These are phyloP conservation scores for Coniochaeta sp. DNA, from an alignment of 2,329 filamentous ascomycete species.

Conservation along the genomic window DNA sequence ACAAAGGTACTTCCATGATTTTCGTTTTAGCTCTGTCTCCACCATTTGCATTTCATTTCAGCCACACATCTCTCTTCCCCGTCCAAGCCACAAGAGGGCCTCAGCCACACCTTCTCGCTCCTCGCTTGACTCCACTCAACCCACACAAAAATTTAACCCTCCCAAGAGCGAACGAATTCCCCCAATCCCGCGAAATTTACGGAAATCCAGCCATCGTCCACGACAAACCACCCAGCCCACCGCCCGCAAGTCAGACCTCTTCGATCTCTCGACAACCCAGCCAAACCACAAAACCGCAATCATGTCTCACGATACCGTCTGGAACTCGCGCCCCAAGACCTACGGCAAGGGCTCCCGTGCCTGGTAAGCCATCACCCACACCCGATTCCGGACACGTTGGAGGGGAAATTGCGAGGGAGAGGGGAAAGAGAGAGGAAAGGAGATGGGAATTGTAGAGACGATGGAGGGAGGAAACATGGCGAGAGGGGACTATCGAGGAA, in stretches of 20 bases:
- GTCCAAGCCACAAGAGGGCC: neutral
- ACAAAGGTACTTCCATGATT: too few species aligned
- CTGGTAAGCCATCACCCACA: conserved; percentile 60
- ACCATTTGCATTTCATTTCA: too few species aligned
- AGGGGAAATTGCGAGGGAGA: conserved; percentile 2
- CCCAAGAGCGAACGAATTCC: conserved; percentile 3
- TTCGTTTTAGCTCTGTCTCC: too few species aligned
- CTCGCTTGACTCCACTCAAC: conserved; percentile 7
- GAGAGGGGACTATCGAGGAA: conserved; percentile 10
- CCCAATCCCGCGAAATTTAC: neutral
- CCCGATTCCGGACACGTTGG: neutral
- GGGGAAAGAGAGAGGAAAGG: neutral
- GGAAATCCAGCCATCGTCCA: neutral
- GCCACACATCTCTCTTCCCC: neutral
- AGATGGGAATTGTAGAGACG: neutral
- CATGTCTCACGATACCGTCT: conserved; percentile 85
- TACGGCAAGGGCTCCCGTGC: conserved; percentile 94
- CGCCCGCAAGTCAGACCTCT: too few species aligned
- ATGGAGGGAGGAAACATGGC: neutral
- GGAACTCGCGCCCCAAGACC: conserved; percentile 95
- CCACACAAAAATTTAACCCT: conserved; percentile 17
- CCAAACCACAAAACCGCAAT: conserved; percentile 39
- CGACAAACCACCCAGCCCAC: conserved; percentile 1
- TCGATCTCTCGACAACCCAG: neutral
- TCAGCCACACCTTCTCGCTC: neutral